Evolutionary conservation across 2,329 filamentous ascomycete genomes (phyloP), one percentile per base, ranked within the genome.

Genomic region (Colletotrichum navitas): DNA sequence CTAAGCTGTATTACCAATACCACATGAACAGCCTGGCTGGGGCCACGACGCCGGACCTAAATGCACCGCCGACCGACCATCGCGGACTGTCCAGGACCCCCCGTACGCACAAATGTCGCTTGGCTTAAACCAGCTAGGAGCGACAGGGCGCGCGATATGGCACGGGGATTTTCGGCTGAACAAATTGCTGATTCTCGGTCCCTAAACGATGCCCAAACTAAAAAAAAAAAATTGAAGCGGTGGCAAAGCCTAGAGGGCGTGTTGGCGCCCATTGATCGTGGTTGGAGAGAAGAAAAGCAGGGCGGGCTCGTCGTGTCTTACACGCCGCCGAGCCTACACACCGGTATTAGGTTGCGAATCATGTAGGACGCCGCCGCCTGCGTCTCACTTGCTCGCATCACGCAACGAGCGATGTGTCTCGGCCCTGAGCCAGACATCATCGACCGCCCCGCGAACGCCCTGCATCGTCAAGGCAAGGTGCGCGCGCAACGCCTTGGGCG

Each of bases 1-100:
- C 54, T 41, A 65, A 52, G 34, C 21, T 43, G 43, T 66, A 8
- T 18, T 63, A 63, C 63, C 41, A 51, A 55, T 58, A 49, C 36
- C 41, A 14, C 12, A 61, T n/a, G 47, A 3, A 41, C 49, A 63
- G 54, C 26, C 21, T 45, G 59, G 66, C 61, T 51, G 66, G 66
- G 39, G 52, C 66, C 52, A 39, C 62, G 52, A 45, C 62, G 61
- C 54, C 52, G 52, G 16, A 60, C 26, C 32, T 26, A 29, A 16
- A 16, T 29, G 63, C 39, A 56, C 41, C 26, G 56, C 41, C 45
- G 54, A 16, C 36, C 49, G 58, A 60, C 41, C 21, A 11, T 39
- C 21, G 12, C 5, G 11, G 26, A 45, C 47, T 24, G 18, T 43
- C 54, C 36, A 39, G 36, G 36, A 12, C 36, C 36, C 36, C 36